These are phyloP conservation scores for Phyllosticta citrichinensis DNA, from an alignment of 2,329 filamentous ascomycete species.

Conservation along the genomic window DNA sequence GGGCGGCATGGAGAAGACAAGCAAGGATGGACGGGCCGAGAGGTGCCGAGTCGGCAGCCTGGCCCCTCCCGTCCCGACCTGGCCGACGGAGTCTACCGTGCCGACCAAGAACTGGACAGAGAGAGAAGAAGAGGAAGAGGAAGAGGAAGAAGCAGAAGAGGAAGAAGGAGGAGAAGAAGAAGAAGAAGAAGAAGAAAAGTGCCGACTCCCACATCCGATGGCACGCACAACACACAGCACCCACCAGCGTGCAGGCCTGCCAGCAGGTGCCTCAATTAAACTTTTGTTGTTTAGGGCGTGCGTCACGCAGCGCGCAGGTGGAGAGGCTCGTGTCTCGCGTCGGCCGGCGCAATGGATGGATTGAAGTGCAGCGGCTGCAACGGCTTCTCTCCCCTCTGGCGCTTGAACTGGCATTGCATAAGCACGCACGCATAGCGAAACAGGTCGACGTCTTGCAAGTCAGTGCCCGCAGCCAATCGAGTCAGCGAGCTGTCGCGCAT, in stretches of 20 bases:
- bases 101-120: no score
- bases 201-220: background rate
- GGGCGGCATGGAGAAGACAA: background rate
- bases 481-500: background rate
- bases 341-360: background rate
- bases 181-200: background rate
- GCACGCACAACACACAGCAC: background rate
- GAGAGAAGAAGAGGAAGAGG: no score
- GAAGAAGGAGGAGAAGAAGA: no score
- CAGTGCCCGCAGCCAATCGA: background rate
- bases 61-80: background rate
- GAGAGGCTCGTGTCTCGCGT: background rate
- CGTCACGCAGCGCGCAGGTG: background rate
- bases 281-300: background rate
- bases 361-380: background rate
- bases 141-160: no score
- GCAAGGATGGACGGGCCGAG: slow-evolving; percentile 4
- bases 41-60: background rate
- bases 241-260: background rate
- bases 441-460: background rate
- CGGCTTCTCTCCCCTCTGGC: background rate
- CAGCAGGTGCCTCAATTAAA: background rate
- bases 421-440: background rate
- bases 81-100: no score
- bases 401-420: background rate